phyloP scores from a whole-genome alignment of 2,329 filamentous ascomycete species.

The Phyllachora maydis region DNA sequence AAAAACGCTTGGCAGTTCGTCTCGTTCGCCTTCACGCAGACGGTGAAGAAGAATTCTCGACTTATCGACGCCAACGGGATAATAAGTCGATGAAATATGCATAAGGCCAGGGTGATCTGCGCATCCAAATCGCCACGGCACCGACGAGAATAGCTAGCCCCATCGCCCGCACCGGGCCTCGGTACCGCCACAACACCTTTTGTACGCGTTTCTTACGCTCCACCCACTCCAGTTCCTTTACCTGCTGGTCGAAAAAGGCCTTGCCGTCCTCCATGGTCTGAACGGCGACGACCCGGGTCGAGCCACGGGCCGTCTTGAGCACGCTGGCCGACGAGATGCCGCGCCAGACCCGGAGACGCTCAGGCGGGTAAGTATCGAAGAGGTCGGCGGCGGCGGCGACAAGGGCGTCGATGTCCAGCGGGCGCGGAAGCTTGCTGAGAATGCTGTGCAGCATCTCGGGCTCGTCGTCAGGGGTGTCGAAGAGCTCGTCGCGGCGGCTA shows the following conservation, averaged over 20 bases:
- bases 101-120: slow-evolving; percentile 23
- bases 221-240: slow-evolving; percentile 45
- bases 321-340: slow-evolving; percentile 57
- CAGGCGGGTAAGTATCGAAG: slow-evolving; percentile 47
- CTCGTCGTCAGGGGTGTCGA: slow-evolving; percentile 64
- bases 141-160: slow-evolving; percentile 48
- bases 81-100: too few relatives aligned
- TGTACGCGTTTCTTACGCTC: slow-evolving; percentile 33
- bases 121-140: slow-evolving; percentile 45
- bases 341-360: slow-evolving; percentile 50
- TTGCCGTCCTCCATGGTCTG: slow-evolving; percentile 48
- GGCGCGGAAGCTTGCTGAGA: slow-evolving; percentile 67
- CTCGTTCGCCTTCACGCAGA: too few relatives aligned
- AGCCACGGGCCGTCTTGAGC: slow-evolving; percentile 73
- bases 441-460: slow-evolving; percentile 83
- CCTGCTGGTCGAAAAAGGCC: slow-evolving; percentile 48
- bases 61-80: too few relatives aligned
- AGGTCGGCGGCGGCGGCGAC: slow-evolving; percentile 45
- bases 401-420: slow-evolving; percentile 60
- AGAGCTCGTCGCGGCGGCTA: slow-evolving; percentile 61
- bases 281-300: slow-evolving; percentile 25
- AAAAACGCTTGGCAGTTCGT: too few relatives aligned
- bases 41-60: too few relatives aligned
- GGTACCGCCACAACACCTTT: slow-evolving; percentile 38
- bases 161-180: slow-evolving; percentile 38